Conservation (phyloP, 306 rosid species). For the Prunus kanzakura region DNA sequence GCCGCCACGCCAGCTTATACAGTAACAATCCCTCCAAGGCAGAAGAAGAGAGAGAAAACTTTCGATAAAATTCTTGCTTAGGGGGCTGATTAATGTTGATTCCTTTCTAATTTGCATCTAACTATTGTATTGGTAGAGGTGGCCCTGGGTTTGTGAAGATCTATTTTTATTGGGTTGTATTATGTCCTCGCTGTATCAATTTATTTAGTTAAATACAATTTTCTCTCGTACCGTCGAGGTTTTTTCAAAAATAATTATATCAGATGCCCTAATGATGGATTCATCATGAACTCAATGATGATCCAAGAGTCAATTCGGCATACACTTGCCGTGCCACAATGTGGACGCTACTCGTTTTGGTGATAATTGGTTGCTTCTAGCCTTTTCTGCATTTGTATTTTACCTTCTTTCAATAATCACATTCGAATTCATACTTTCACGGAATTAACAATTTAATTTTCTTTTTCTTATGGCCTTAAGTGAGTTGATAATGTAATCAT, state of each 20-base stretch:
- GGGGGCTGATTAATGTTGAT: no score
- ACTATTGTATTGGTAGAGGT: no score
- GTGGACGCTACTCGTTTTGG: neutral
- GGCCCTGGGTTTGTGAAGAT: no score
- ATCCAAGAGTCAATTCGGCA: neutral
- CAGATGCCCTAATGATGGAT: neutral
- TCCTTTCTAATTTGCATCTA: no score
- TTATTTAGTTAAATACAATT: no score
- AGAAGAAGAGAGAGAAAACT: neutral
- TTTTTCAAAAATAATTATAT: neutral
- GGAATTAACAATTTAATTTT: neutral
- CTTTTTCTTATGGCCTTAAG: neutral
- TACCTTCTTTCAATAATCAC: neutral
- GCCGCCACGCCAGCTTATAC: neutral
- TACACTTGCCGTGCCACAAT: neutral
- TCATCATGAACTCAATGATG: neutral
- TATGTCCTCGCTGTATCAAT: no score
- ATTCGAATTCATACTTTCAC: neutral
- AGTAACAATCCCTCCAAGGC: neutral
- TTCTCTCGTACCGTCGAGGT: no score
- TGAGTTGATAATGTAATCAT: conserved; percentile 33
- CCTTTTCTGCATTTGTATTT: neutral
- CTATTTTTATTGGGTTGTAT: no score
- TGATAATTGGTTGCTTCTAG: neutral
- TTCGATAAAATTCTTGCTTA: no score